Base-by-base conservation (phyloP, 257 asterid species). In the Coffea eugenioides region DNA sequence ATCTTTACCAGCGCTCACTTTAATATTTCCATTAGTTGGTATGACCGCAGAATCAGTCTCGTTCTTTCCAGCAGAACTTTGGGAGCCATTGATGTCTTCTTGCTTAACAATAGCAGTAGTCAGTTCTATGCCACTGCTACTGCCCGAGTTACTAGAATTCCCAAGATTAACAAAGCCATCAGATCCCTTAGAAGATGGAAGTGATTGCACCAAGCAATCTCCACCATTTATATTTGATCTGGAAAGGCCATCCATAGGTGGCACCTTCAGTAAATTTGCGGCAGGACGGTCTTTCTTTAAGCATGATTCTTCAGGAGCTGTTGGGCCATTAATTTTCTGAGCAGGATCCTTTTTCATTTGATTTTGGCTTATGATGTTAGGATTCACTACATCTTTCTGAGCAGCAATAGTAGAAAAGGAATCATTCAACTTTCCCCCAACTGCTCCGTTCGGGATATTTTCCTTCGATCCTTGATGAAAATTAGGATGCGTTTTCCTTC, bases 401-500 rank as follows among this genome's bases (percentile, higher is more conserved):
- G 86, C 71, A 46, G 79, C 80, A 64, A 91, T 68, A 27, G 74
- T 84, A 77, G 85, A 81, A 49, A 79, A 21, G 61, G 88, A 62
- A 69, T 54, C 85, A 43, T 82, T 85, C 15, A 52, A 41, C 57
- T 81, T 86, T 41, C 80, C 86, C 85, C 76, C 94, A 48, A 72
- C 36, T 20, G 84, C 77, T 56, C 85, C 91, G 56, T 80, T 92
- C 66, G 80, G 83, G 18, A 59, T 52, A 76, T 81, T 73, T 78
- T 78, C 97, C 76, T 81, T 87, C 31, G 69, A 41, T 52, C 84
- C 92, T 71, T 66, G 73, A 71, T 81, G 86, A 67, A 66, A 74
- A 82, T 85, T 93, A 59, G 89, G 77, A 78, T 51, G 61, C 13
- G 83, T 88, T 81, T 80, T 86, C 74, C 78, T 84, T 62, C 90